phyloP scores from a whole-genome alignment of 345 rosid genomes.

The Cardamine chenopodiifolia region DNA sequence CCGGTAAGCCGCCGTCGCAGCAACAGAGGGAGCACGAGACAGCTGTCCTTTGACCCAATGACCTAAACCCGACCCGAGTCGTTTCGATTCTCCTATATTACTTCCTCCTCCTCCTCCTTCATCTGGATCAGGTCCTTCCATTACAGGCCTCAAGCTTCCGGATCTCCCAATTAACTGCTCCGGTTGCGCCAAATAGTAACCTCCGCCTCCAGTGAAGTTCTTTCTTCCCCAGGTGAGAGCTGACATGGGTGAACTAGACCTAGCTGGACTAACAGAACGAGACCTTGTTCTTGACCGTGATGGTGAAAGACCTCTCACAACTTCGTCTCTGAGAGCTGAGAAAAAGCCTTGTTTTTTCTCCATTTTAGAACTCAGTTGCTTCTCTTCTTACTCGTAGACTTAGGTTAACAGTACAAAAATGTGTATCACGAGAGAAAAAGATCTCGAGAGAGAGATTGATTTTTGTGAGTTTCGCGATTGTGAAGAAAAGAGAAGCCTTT shows the following conservation, averaged over 20 bases:
- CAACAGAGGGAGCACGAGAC: constrained; percentile 61
- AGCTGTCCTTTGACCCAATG: constrained; percentile 87
- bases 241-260: constrained; percentile 58
- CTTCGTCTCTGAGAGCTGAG: constrained; percentile 81
- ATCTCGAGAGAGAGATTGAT: not conserved
- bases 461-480: constrained; percentile 20
- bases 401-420: not conserved
- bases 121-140: constrained; percentile 97
- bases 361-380: constrained; percentile 41
- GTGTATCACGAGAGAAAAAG: not conserved
- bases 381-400: not conserved
- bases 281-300: constrained; percentile 80
- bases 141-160: constrained; percentile 71
- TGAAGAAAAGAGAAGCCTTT: constrained; percentile 28
- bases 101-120: constrained; percentile 49
- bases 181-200: constrained; percentile 48
- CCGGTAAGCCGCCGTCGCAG: constrained; percentile 49
- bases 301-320: constrained; percentile 83
- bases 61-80: constrained; percentile 73
- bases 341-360: constrained; percentile 92
- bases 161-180: constrained; percentile 69
- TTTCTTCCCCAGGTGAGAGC: constrained; percentile 59
- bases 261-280: constrained; percentile 58
- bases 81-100: constrained; percentile 52
- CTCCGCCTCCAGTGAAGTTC: constrained; percentile 18